A percentile compares a stretch with the other conserved stretches of the same genome.
Conservation (phyloP, 306 rosid species). For the Quercus suber region DNA sequence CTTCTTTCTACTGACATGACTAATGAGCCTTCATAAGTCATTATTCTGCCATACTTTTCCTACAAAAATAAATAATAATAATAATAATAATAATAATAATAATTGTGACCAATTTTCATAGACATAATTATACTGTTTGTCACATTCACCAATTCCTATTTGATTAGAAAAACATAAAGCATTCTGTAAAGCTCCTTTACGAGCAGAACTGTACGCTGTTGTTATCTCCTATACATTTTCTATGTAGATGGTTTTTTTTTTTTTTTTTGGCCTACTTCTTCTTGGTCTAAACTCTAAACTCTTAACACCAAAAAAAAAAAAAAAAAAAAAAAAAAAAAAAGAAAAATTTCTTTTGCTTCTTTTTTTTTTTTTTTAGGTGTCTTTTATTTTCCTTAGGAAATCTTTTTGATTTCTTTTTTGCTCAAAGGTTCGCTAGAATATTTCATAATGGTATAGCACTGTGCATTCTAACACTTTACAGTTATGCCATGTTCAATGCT, state of each 20-base stretch:
- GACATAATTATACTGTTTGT: neutral
- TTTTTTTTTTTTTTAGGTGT: conserved; percentile 7
- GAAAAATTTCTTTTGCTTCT: no score
- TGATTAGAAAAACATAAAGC: neutral
- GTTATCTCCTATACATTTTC: neutral
- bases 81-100: no score
- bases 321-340: no score
- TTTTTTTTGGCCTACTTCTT: neutral
- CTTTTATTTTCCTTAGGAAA: conserved; percentile 19
- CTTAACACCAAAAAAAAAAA: no score
- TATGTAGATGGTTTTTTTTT: neutral
- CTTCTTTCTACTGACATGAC: neutral
- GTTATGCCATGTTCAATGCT: conserved; percentile 31
- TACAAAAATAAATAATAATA: neutral
- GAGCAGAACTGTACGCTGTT: neutral
- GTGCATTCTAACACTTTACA: conserved; percentile 36
- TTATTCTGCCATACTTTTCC: neutral
- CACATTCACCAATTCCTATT: neutral
- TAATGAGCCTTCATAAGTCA: neutral
- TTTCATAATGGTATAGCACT: conserved; percentile 27
- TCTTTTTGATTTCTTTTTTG: conserved; percentile 20
- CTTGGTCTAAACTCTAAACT: no score
- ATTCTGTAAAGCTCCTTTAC: neutral
- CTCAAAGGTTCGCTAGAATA: conserved; percentile 22
- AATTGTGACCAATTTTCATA: neutral